Base-by-base conservation (phyloP, 2,329 filamentous ascomycete genomes). In the Neoscytalidium dimidiatum region DNA sequence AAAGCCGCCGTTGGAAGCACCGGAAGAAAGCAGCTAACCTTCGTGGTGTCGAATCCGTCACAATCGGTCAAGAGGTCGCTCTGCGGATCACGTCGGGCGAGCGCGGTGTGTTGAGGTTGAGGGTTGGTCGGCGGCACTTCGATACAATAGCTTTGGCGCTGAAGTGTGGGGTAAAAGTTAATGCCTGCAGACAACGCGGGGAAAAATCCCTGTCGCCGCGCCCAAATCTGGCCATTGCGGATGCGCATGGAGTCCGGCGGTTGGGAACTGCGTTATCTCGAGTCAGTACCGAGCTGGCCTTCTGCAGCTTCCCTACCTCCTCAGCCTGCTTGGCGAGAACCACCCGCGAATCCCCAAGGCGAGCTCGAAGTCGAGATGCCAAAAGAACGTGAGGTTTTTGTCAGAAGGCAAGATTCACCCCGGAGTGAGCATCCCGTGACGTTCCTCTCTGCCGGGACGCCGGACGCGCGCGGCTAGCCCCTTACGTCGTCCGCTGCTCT, bases 131-230 rank as follows among this genome's bases (percentile, higher is more conserved):
- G 28, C 8, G 28, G n/a, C 4, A 60, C 28, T 26, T 46, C 13
- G 19, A 60, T 46, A 33, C 56, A 43, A 43, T 33, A 29, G 56
- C 56, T 46, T n/a, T 31, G 19, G 46, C 26, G 61, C 26, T 17
- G 61, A 56, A 26, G 62, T 64, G 62, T 64, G 62, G 62, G 62
- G 51, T 58, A 64, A 43, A 58, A n/a, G 52, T 21, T 23, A 58
- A 57, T 64, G 49, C 49, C 35, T 44, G 51, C 38, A 28, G 29
- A 21, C 23, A 58, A 58, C 62, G 62, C 62, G 62, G 62, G 62
- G 62, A 64, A 64, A 29, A 49, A 58, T 57, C 62, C 62, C 52
- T 56, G 62, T 43, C 29, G 13, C 23, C 41, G 52, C 52, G 43
- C 38, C 61, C 51, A 64, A 46, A 46, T 46, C 61, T 26, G 41